Evolutionary conservation across 495 filamentous ascomycete species (phyloP), one percentile per base, ranked within the genome.

Genomic region (Cercophora samala): DNA sequence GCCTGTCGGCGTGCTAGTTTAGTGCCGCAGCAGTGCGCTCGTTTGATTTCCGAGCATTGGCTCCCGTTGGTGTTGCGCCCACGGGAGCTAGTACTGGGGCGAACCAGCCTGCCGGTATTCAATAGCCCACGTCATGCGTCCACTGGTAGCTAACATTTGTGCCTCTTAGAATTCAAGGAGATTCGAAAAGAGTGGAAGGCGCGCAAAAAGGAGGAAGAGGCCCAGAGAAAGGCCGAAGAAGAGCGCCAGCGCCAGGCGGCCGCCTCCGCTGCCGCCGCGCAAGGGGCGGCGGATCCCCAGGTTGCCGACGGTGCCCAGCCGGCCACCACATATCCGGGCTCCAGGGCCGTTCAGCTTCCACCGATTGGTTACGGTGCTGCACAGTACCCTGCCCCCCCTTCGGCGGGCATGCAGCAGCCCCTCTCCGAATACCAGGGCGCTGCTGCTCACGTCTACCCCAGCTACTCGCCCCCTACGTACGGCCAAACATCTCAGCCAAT

Each of bases 141-240:
- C 0, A 46, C 37, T 46, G 37, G 11, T 46, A 46, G 13, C 37
- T 46, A 18, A 42, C 15, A 5, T 55, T 61, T 64, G 67, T 68
- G 32, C 23, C 37, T 18, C 66, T 68, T 74, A 99, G 95, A 98
- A 78, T 99, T 99, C 81, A 99, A 99, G 79, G 95, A 99, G 73
- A 98, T 99, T 66, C 91, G 95, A 62, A 97, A 97, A 77, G 93
- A 97, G 75, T 99, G 95, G 95, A 99, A 99, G 79, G 91, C 91
- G 19, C 92, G 93, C 67, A 99, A 98, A 87, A 98, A 99, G 91
- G 95, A 99, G 78, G 95, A 98, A 71, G 95, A 98, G 66, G 87
- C 87, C 65, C 82, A 84, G 74, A 90, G 95, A 71, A 98, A 98
- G 85, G 91, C 89, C 22, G 91, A 91, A 4, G 95, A 97, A 71